These are phyloP conservation scores for Trichoderma lentiforme DNA, from an alignment of 2,329 filamentous ascomycete species.

Conservation along the genomic window DNA sequence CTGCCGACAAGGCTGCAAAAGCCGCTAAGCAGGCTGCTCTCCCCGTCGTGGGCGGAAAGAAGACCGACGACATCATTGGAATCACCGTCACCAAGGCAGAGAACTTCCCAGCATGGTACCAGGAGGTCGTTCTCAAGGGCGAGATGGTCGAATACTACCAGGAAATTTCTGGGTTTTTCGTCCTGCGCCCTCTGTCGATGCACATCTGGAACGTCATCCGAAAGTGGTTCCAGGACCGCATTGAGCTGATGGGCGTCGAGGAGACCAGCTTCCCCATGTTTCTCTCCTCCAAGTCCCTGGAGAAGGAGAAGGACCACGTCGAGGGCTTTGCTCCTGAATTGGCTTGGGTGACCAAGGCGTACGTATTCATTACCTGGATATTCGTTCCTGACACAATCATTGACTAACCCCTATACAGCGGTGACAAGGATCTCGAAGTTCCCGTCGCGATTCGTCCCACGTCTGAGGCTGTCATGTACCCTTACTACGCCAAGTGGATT, in stretches of 20 bases:
- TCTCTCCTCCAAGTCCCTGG: constrained; percentile 83
- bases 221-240: constrained; percentile 67
- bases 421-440: constrained; percentile 87
- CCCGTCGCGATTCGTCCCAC: constrained; percentile 66
- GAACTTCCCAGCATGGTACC: constrained; percentile 94
- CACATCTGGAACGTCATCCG: constrained; percentile 64
- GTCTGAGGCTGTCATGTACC: constrained; percentile 84
- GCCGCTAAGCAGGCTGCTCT: constrained; percentile 53
- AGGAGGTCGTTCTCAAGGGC: constrained; percentile 94
- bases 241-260: constrained; percentile 88
- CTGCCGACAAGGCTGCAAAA: constrained; percentile 60
- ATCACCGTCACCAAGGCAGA: constrained; percentile 82
- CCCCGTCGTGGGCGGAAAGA: constrained; percentile 56
- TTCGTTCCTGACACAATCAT: background rate
- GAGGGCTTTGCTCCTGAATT: constrained; percentile 97
- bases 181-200: constrained; percentile 71
- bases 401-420: constrained; percentile 46
- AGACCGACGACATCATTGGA: constrained; percentile 70
- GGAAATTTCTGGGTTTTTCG: constrained; percentile 95
- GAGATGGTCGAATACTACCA: constrained; percentile 96
- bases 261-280: constrained; percentile 98
- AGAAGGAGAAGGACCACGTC: constrained; percentile 90
- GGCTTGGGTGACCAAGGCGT: constrained; percentile 84
- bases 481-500: constrained; percentile 96
- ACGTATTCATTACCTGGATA: constrained; percentile 32